Conservation (phyloP, 805 yeast species). For the Spathaspora passalidarum region DNA sequence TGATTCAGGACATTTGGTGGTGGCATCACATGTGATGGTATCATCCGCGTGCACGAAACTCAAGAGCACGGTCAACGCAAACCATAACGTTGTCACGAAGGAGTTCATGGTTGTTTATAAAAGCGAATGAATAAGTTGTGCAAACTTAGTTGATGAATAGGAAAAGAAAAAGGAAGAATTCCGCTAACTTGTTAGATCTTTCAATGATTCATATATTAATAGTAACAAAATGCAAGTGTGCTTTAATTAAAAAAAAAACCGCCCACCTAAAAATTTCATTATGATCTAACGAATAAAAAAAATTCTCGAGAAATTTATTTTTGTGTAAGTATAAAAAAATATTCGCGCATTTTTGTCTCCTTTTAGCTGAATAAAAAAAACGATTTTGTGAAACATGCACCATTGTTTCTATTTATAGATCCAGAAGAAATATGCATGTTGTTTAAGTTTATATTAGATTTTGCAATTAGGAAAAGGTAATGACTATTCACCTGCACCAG, state of each 20-base stretch:
- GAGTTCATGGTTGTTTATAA: neutral
- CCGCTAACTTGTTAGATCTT: neutral
- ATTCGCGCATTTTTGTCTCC: neutral
- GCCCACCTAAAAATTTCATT: neutral
- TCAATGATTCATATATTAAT: neutral
- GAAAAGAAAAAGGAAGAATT: neutral
- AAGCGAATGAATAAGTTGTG: neutral
- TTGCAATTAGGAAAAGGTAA: neutral
- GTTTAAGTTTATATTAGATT: neutral
- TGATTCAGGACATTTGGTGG: slow-evolving; percentile 65
- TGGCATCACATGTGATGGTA: slow-evolving; percentile 45
- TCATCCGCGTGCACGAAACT: slow-evolving; percentile 6
- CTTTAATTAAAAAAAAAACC: neutral
- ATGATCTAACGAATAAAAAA: neutral
- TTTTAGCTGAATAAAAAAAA: neutral
- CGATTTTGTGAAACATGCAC: neutral
- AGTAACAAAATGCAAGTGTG: neutral
- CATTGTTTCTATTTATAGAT: neutral
- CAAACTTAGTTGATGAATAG: neutral
- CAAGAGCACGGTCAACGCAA: neutral
- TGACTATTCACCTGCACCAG: no score
- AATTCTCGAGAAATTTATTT: neutral
- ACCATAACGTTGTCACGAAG: neutral
- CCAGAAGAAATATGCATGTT: neutral
- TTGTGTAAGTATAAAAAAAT: neutral